Base-by-base conservation (phyloP, 75 land plant genomes). In the Selaginella moellendorffii region DNA sequence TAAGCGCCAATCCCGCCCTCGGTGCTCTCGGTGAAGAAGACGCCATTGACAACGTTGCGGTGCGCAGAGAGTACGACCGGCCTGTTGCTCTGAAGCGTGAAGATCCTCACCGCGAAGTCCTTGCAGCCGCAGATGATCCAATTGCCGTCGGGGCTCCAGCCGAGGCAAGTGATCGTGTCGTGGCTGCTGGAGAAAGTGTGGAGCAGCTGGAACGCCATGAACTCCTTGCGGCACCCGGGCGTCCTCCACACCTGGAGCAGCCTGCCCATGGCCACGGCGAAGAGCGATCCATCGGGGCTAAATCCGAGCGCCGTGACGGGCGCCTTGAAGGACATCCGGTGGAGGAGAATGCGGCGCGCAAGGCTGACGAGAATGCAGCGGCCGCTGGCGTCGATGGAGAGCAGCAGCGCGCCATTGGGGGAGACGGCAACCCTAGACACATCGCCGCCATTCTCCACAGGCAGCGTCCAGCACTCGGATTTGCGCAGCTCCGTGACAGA, bases 71-170 rank as follows among this genome's bases (percentile, higher is more conserved):
- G 77, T 62, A 76, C 46, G 54, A 80, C 83, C 0, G 98, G 83
- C 58, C 74, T 12, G 18, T 62, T 21, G 25, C 58, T 73, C 46
- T 77, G 64, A 1, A 80, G 27, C 29, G 53, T 62, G 63, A 85
- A 80, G 28, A 93, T 24, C 63, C 84, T 81, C 24, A 61, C 87
- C 0, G 85, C 67, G 62, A 85, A 63, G 63, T 88, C 98, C 65
- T 93, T 93, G 1, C 85, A 82, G 17, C 90, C 96, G 1, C 63
- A 96, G n/a, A 93, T 69, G n/a, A 93, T 24, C 68, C 81, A 93
- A 0, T 63, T 25, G 2, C 87, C 79, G 24, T 88, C 96, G 0
- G 83, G 77, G 53, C 86, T 80, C 96, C 90, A 93, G 24, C 82
- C 80, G 8, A 93, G 24, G 14, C 86, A 68, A 0, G 81, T 83